phyloP scores from a whole-genome alignment of 345 rosid species.

The Trapa bicornis region DNA sequence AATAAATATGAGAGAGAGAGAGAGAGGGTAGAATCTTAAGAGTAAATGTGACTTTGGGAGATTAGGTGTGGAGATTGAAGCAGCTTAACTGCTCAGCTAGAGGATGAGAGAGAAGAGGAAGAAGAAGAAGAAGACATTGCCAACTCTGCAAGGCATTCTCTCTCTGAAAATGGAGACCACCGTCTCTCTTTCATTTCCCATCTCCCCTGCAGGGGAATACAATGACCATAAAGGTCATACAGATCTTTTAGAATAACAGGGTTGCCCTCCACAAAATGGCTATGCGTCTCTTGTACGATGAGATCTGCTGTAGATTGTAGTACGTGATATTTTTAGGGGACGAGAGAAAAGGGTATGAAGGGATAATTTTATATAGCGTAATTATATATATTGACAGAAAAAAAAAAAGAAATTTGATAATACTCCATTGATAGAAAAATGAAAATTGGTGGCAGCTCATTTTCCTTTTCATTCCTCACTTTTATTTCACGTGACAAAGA shows the following conservation, averaged over 20 bases:
- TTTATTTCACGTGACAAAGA: too few relatives aligned
- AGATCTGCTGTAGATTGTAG: not conserved
- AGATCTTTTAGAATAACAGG: not conserved
- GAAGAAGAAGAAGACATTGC: constrained; percentile 37
- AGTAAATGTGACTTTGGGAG: constrained; percentile 9
- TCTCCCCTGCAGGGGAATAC: not conserved
- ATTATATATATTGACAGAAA: too few relatives aligned
- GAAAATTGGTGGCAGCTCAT: too few relatives aligned
- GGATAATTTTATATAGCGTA: too few relatives aligned
- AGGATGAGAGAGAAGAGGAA: constrained; percentile 11
- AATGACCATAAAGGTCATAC: constrained; percentile 5
- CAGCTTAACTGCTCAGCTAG: constrained; percentile 54
- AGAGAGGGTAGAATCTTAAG: constrained; percentile 2
- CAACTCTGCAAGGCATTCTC: constrained; percentile 67
- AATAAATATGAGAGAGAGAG: constrained; percentile 3
- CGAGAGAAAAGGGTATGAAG: not conserved
- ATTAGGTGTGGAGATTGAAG: constrained; percentile 46
- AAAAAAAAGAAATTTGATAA: too few relatives aligned
- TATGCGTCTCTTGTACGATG: not conserved
- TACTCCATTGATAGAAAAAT: too few relatives aligned
- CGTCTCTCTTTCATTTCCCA: not conserved
- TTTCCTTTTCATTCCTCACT: too few relatives aligned
- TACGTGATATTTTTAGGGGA: not conserved
- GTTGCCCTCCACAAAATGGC: not conserved
- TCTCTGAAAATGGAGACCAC: constrained; percentile 2